These are phyloP conservation scores for Auxenochlorella pyrenoidosa DNA, from an alignment of 139 green algal species.

Conservation along the genomic window DNA sequence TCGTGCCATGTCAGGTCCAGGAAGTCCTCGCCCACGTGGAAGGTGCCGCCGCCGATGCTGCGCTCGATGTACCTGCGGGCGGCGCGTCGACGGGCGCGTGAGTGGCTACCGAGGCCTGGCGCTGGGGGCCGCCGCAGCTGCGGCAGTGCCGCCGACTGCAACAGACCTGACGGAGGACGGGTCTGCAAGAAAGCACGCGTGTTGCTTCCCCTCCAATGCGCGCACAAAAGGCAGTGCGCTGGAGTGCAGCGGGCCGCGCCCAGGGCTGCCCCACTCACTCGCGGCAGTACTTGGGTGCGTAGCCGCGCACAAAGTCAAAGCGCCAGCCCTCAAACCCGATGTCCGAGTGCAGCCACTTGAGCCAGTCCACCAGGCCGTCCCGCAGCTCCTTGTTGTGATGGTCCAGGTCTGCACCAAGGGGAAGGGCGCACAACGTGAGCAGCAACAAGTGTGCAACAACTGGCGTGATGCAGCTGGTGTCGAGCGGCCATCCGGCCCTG, in stretches of 20 bases:
- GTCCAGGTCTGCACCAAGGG: slow-evolving; percentile 76
- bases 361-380: slow-evolving; percentile 79
- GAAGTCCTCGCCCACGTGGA: slow-evolving; percentile 84
- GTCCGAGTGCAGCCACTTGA: slow-evolving; percentile 83
- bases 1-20: slow-evolving; percentile 49
- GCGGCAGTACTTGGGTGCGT: slow-evolving; percentile 40
- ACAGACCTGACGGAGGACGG: no score
- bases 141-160: no score
- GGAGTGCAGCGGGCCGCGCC: no score
- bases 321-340: slow-evolving; percentile 95
- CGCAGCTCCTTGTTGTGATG: slow-evolving; percentile 84
- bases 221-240: no score
- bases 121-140: no score
- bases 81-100: no score
- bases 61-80: slow-evolving; percentile 62
- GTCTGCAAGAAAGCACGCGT: no score
- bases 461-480: no score
- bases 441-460: no score
- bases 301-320: slow-evolving; percentile 90
- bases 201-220: no score
- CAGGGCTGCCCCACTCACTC: slow-evolving; percentile 35
- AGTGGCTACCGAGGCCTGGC: no score
- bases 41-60: slow-evolving; percentile 44
- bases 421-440: not conserved
- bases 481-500: no score